A percentile compares a stretch with the other conserved stretches of the same genome.
Evolutionary conservation across 177 flowering plant genomes (phyloP).

Genomic region (Vitis hybrid): DNA sequence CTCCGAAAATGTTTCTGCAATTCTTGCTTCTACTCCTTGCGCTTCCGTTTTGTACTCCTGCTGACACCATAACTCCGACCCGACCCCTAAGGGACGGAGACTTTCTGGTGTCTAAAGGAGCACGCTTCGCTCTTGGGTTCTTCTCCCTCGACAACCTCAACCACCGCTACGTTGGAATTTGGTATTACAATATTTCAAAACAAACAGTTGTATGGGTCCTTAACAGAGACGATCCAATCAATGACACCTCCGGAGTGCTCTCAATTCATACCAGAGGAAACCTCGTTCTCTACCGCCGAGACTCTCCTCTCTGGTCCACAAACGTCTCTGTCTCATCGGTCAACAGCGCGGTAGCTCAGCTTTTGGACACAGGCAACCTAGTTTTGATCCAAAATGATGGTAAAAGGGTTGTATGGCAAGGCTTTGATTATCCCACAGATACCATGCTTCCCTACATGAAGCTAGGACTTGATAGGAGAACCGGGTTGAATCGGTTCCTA

Average conservation of each 20-base stretch:
- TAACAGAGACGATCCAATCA: conserved; percentile 3
- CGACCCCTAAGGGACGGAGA: conserved; percentile 27
- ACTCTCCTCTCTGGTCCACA: conserved; percentile 2
- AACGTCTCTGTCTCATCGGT: not conserved
- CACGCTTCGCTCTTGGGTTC: conserved; percentile 32
- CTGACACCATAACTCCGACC: conserved; percentile 12
- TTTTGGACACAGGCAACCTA: conserved; percentile 23
- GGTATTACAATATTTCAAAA: not conserved
- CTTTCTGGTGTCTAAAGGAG: conserved; percentile 13
- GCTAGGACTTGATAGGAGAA: conserved; percentile 28
- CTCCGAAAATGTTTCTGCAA: not conserved
- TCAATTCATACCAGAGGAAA: not conserved
- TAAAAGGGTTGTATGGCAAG: conserved; percentile 26
- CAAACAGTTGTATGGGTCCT: not conserved
- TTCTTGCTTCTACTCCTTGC: not conserved
- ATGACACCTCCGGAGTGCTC: conserved; percentile 1
- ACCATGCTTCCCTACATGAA: conserved; percentile 33
- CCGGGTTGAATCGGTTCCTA: conserved; percentile 24
- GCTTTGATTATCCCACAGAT: conserved; percentile 45
- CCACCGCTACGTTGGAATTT: conserved; percentile 31
- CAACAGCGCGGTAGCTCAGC: conserved; percentile 1
- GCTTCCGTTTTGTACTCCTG: conserved; percentile 6
- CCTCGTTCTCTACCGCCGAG: not conserved
- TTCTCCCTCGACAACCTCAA: conserved; percentile 36
- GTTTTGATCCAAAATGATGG: not conserved